phyloP scores from a whole-genome alignment of 1,284 basidiomycete species.

The Ganoderma sp. region DNA sequence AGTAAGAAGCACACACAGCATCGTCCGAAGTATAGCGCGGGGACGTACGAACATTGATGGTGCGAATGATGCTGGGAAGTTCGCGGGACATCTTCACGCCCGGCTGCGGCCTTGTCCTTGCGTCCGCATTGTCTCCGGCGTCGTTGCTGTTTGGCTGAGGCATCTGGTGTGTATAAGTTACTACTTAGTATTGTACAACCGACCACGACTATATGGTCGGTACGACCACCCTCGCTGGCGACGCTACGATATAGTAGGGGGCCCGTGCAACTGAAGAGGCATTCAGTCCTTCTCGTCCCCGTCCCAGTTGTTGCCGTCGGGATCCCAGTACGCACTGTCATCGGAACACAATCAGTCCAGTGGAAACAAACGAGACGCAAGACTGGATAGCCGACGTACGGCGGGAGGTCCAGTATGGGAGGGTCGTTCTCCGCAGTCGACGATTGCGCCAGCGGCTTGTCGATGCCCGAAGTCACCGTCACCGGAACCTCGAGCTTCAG shows the following conservation, averaged over 20 bases:
- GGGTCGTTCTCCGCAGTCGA: not conserved
- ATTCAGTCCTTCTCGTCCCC: constrained; percentile 14
- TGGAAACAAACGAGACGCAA: too few relatives aligned
- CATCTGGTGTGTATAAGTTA: not conserved
- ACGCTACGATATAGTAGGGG: too few relatives aligned
- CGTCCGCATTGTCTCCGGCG: too few relatives aligned
- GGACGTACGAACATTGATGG: not conserved
- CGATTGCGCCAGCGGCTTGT: constrained; percentile 8
- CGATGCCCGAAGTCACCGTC: constrained; percentile 24
- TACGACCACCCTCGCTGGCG: too few relatives aligned
- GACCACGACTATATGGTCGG: too few relatives aligned
- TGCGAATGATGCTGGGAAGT: not conserved
- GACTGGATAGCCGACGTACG: not conserved
- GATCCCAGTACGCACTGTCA: constrained; percentile 16
- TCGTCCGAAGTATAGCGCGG: not conserved
- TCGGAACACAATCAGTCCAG: not conserved
- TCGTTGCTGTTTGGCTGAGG: too few relatives aligned
- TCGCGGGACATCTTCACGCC: not conserved
- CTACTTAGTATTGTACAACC: too few relatives aligned
- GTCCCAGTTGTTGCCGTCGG: constrained; percentile 10
- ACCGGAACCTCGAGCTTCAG: constrained; percentile 20
- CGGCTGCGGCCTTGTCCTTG: not conserved
- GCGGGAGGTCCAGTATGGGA: constrained; percentile 15
- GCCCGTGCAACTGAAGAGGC: not conserved
- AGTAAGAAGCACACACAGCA: not conserved